These are phyloP conservation scores for Hanseniaspora jakobsenii DNA, from an alignment of 805 yeast species.

Conservation along the genomic window DNA sequence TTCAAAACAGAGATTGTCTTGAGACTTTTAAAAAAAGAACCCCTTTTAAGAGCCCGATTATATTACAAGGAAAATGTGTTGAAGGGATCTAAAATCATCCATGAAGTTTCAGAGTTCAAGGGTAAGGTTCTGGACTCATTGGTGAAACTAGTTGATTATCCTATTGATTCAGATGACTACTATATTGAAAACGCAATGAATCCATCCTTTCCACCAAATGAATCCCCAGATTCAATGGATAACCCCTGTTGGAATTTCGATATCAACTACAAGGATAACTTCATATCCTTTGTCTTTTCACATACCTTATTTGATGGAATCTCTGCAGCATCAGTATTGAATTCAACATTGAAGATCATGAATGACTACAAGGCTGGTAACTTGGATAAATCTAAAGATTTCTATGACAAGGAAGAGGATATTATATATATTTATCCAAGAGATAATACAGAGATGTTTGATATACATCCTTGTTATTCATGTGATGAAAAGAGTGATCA, in stretches of 20 bases:
- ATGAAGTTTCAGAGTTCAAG: background rate
- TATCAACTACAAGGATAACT: background rate
- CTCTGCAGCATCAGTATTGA: conserved; percentile 3
- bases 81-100: background rate
- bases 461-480: background rate
- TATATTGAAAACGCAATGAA: background rate
- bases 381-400: no score
- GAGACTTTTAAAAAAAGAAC: background rate
- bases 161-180: background rate
- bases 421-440: background rate
- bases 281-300: background rate
- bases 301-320: conserved; percentile 14
- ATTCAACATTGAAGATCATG: background rate
- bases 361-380: background rate
- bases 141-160: background rate
- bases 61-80: background rate
- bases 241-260: background rate
- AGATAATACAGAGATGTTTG: no score
- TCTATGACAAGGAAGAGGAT: no score
- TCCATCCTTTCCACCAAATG: background rate
- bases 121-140: background rate
- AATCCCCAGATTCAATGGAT: background rate
- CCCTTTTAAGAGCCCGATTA: background rate
- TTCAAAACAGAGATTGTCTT: background rate
- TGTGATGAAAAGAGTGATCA: background rate